Base-by-base conservation (phyloP, 441 rosid genomes). In the Gossypium laxum region DNA sequence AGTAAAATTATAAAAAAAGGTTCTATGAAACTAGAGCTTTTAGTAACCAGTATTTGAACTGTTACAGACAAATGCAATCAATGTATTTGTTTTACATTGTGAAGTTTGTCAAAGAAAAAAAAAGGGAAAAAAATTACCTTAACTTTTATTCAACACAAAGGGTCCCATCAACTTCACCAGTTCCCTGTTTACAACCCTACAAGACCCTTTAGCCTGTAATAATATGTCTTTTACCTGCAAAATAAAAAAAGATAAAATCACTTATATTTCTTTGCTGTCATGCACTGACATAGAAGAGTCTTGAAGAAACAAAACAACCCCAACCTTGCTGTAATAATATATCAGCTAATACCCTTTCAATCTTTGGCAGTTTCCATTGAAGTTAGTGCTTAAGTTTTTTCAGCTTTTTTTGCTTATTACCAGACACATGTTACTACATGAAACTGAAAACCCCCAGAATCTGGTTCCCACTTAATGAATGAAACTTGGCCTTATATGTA, bases 121-220 rank as follows among this genome's bases (percentile, higher is more conserved):
- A 60, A 2, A 0, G 2, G 12, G 14, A 12, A 11, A 43, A 18
- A 18, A 61, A 10, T 74, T 32, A 70, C 76, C 79, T 73, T 60
- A 75, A 74, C 77, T 60, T 67, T 67, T 54, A 43, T 52, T 34
- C 70, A 68, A 69, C 56, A 71, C 51, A 71, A 68, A 64, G 34
- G 52, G 72, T 48, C 80, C 75, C 77, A 59, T 73, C 61, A 50
- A 70, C 66, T 54, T 77, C 79, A 51, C 64, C 22, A 38, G 66
- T 11, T 55, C 78, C 54, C 70, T 55, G 65, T 52, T 32, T 17
- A 73, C 30, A 77, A 69, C 74, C 74, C 74, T 71, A 38, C 64
- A 80, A 67, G 7, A 47, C 61, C 67, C 69, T 74, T 69, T 69
- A 71, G 69, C 38, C 38, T 67, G 65, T 63, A 77, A 56, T 75